Evolutionary conservation across 2,329 filamentous ascomycete genomes (phyloP).

Genomic region (Venturia effusa): DNA sequence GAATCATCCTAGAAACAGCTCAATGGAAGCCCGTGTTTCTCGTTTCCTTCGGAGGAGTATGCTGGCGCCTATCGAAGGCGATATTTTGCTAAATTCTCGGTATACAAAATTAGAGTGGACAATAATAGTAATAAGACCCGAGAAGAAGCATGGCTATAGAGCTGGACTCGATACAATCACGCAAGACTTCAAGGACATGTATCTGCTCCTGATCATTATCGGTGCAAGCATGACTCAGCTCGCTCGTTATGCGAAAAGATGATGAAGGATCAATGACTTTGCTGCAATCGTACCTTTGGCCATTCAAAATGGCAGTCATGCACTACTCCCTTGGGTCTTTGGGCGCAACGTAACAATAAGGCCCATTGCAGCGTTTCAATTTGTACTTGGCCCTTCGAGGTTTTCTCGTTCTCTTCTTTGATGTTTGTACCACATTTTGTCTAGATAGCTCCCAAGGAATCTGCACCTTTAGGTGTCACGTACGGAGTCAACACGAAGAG

Average conservation of each 20-base stretch:
- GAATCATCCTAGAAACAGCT: conserved; percentile 12
- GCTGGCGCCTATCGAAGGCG: conserved; percentile 13
- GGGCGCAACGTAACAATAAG: neutral
- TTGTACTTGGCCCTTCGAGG: neutral
- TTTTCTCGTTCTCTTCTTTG: neutral
- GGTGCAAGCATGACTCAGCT: conserved; percentile 17
- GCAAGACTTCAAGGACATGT: conserved; percentile 17
- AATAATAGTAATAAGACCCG: conserved; percentile 10
- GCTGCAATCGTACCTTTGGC: conserved; percentile 17
- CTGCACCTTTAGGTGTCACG: no score
- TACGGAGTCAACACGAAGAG: no score
- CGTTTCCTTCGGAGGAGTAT: conserved; percentile 15
- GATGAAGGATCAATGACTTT: conserved; percentile 16
- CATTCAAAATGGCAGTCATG: conserved; percentile 17
- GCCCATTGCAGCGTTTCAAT: neutral
- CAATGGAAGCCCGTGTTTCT: conserved; percentile 16
- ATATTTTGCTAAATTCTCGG: conserved; percentile 13
- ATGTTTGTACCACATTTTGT: neutral
- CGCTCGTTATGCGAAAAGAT: conserved; percentile 14
- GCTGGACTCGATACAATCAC: conserved; percentile 16
- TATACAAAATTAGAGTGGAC: conserved; percentile 14
- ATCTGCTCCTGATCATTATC: conserved; percentile 15
- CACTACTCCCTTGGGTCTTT: conserved; percentile 10
- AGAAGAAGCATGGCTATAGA: conserved; percentile 14
- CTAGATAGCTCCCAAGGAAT: no score